Base-by-base conservation (phyloP, 1,139 yeast genomes). In the Scheffersomyces lignicola region DNA sequence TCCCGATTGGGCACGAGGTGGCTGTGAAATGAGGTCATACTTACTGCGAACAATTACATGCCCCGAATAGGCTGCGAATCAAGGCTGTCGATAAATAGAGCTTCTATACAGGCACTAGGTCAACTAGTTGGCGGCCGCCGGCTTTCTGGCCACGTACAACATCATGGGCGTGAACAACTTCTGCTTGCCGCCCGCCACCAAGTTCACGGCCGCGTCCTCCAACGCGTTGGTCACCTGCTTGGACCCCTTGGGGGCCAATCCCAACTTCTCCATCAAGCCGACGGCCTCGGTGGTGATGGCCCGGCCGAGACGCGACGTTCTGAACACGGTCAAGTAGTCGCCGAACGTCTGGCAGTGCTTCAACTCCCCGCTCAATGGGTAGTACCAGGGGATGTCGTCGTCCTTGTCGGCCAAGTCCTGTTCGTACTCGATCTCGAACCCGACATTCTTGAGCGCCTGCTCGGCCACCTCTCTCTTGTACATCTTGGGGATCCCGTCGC, bases 401-500 rank as follows among this genome's bases (percentile, higher is more conserved):
- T 78, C 80, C 42, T 69, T 67, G 46, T 80, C 88, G 37, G 98
- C 97, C 60, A 92, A 73, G 62, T 92, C 98, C 51, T 73, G 71
- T 63, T 81, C 78, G 59, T 75, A 77, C 53, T 77, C 76, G 50
- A 92, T 69, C 49, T 86, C 84, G 61, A 92, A 92, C 11, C 99
- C 99, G 47, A 88, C 97, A 36, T 74, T 75, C 61, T 79, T 73
- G 56, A 94, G 75, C 14, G 98, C 98, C 44, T 84, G 68, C 58
- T 80, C 83, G 31, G 98, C 97, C 52, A 88, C 97, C 45, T 80
- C 77, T 50, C 80, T 78, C 52, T 71, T 67, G 76, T 78, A 89
- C 98, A 92, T 92, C 72, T 92, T 90, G 60, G 98, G 97, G 55
- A 92, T 92, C 68, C 98, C 98, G 61, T 92, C 97, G 57, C 98